These are phyloP conservation scores for Cylindrodendrum hubeiense DNA, from an alignment of 2,329 filamentous ascomycete genomes.

Conservation along the genomic window DNA sequence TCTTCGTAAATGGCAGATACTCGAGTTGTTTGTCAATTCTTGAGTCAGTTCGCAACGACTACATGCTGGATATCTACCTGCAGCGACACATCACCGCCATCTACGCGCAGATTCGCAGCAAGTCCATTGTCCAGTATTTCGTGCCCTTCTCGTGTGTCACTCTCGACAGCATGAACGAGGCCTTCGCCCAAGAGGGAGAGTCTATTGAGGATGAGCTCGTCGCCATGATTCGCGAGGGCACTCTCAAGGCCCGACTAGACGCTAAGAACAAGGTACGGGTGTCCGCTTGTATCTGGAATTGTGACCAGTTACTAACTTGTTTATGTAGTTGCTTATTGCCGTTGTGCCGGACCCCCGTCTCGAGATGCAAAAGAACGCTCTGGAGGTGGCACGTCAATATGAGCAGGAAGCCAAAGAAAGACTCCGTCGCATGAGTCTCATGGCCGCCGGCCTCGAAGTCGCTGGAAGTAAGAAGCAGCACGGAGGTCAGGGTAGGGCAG, in stretches of 20 bases:
- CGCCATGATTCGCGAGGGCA: conserved; percentile 79
- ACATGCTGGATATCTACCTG: conserved; percentile 90
- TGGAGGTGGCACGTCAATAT: conserved; percentile 78
- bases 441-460: conserved; percentile 81
- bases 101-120: conserved; percentile 82
- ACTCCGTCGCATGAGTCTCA: conserved; percentile 81
- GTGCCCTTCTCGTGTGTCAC: conserved; percentile 91
- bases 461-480: conserved; percentile 39
- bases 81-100: conserved; percentile 78
- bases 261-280: conserved; percentile 76
- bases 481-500: conserved; percentile 11
- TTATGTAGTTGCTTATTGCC: conserved; percentile 75
- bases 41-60: conserved; percentile 85
- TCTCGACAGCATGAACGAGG: conserved; percentile 79
- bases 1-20: conserved; percentile 93
- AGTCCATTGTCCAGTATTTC: conserved; percentile 95
- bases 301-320: conserved; percentile 25
- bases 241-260: conserved; percentile 85
- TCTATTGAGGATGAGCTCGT: conserved; percentile 82
- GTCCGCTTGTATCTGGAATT: neutral
- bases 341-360: conserved; percentile 75
- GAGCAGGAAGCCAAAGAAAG: conserved; percentile 81
- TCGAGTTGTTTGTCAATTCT: conserved; percentile 85
- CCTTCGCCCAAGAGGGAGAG: conserved; percentile 75
- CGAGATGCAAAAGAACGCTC: conserved; percentile 76